Evolutionary conservation across 371 early-diverging fungal species (phyloP).

Genomic region (Polyrhizophydium stewartii): DNA sequence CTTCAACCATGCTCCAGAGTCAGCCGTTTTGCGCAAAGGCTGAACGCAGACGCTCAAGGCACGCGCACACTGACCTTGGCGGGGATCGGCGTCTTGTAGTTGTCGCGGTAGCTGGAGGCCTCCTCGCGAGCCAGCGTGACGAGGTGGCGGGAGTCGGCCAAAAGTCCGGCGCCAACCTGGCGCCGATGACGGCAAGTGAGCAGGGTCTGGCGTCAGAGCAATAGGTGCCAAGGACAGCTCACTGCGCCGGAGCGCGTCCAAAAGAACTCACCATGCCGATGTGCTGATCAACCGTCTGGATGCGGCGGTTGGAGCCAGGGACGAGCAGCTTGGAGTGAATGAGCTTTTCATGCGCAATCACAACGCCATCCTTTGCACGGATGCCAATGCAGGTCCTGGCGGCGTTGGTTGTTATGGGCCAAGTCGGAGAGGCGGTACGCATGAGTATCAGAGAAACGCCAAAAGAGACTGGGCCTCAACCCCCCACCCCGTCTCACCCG

Average conservation of each 20-base stretch:
- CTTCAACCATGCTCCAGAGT: slow-evolving; percentile 41
- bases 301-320: slow-evolving; percentile 87
- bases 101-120: slow-evolving; percentile 82
- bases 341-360: slow-evolving; percentile 94
- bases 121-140: slow-evolving; percentile 90
- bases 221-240: too few species aligned
- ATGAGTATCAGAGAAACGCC: too few species aligned
- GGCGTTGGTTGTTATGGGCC: too few species aligned
- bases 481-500: slow-evolving; percentile 80
- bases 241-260: too few species aligned
- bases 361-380: slow-evolving; percentile 91
- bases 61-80: slow-evolving; percentile 61
- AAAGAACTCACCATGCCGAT: slow-evolving; percentile 76
- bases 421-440: too few species aligned
- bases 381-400: slow-evolving; percentile 91
- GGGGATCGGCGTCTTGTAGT: slow-evolving; percentile 78
- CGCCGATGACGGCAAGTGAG: neutral
- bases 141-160: slow-evolving; percentile 92
- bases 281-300: slow-evolving; percentile 87
- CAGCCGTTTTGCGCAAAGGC: too few species aligned
- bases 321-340: slow-evolving; percentile 92
- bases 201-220: too few species aligned
- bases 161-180: slow-evolving; percentile 87
- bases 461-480: too few species aligned
- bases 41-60: neutral